Evolutionary conservation across 2,329 filamentous ascomycete species (phyloP).

Genomic region (Monosporascus sp.): DNA sequence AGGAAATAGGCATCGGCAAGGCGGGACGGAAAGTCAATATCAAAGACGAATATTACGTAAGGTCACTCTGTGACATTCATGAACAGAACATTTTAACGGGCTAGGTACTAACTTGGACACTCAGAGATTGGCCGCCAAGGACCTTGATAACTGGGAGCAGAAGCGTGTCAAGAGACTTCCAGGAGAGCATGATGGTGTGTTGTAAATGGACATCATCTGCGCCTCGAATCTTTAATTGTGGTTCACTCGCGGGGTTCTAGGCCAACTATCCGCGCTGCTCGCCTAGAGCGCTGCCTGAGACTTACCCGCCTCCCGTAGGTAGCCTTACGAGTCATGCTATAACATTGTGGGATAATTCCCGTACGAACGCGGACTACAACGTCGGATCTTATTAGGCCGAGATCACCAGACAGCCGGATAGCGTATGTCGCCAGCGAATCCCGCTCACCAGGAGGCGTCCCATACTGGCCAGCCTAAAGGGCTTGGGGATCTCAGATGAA

Average conservation of each 20-base stretch:
- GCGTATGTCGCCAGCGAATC: no score
- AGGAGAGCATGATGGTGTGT: conserved; percentile 81
- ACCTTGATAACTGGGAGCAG: conserved; percentile 95
- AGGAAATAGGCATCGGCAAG: conserved; percentile 78
- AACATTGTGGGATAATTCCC: no score
- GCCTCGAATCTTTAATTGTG: background rate
- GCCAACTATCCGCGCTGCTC: no score
- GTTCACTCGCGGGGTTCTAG: background rate
- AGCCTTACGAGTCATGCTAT: no score
- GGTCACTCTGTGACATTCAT: conserved; percentile 28
- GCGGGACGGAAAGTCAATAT: conserved; percentile 68
- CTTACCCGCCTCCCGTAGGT: no score
- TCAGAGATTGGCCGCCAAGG: conserved; percentile 78
- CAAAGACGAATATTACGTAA: conserved; percentile 81
- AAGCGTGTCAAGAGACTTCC: conserved; percentile 85
- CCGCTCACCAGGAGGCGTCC: no score
- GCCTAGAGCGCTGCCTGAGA: no score
- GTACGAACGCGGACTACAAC: no score
- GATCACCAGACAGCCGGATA: no score
- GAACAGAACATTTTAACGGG: background rate
- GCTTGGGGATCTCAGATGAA: no score
- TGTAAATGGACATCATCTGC: conserved; percentile 39
- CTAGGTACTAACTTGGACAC: conserved; percentile 11
- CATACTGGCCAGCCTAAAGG: no score
- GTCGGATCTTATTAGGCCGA: no score